Base-by-base conservation (phyloP, 192 early-diverging fungal genomes). In the Tieghemiomyces parasiticus region DNA sequence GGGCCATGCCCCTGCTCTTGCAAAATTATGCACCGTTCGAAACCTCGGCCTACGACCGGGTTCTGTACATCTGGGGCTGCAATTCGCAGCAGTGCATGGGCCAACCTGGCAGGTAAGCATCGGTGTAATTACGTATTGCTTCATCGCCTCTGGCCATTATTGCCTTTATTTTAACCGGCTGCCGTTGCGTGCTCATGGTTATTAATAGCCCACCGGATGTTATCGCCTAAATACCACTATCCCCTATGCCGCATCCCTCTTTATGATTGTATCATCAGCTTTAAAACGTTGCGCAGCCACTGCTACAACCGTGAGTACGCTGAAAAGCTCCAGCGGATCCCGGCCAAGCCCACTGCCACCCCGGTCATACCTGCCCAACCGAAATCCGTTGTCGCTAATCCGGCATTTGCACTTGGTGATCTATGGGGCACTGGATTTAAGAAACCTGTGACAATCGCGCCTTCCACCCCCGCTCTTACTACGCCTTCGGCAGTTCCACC, bases 1-100 rank as follows among this genome's bases (percentile, higher is more conserved):
- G 64, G 20, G 67, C 66, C 0, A 82, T 93, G 78, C 73, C 77
- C 38, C 64, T 90, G 25, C 61, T 93, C 4, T 66, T 81, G 9
- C 91, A 93, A 67, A 71, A 79, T 19, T 83, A 86, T 65, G 88
- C 78, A 19, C 88, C 89, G 20, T 69, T 90, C 34, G 74, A 78
- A 9, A 75, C 75, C 32, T 85, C 84, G 16, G 59, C 77, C 28
- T 87, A 78, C 63, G 84, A 89, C 58, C 73, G 91, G 26, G 78
- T 84, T 0, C 67, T 89, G 19, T 93, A 93, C 68, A 69, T 91
- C 2, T 86, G 84, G 80, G 84, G 74, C 22, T 93, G 91, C 70
- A 89, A 86, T 56, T 75, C 74, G 30, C 74, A 81, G 25, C 60
- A 65, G n/a, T 93, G 91, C 66, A 81, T 84, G 67, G 78, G 78